Evolutionary conservation across 2,329 filamentous ascomycete species (phyloP).

Genomic region (Colletotrichum liriopes): DNA sequence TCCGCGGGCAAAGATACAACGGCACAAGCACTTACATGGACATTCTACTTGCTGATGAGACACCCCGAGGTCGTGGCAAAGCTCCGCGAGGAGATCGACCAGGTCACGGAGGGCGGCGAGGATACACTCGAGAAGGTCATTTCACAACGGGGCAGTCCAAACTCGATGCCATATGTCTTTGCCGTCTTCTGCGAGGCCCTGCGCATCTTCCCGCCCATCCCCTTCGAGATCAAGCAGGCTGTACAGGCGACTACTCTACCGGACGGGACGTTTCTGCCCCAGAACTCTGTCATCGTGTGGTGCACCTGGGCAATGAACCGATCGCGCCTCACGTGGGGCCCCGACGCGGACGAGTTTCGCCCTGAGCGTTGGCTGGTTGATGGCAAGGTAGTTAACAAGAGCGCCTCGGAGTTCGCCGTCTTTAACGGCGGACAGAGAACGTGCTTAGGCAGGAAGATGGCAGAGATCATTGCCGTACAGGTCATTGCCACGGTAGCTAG

Average conservation of each 20-base stretch:
- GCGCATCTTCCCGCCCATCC: constrained; percentile 75
- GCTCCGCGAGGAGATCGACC: constrained; percentile 60
- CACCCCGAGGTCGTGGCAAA: constrained; percentile 58
- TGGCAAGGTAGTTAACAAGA: constrained; percentile 58
- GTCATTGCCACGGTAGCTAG: constrained; percentile 66
- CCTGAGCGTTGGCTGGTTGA: constrained; percentile 71
- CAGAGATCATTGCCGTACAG: constrained; percentile 72
- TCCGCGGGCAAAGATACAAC: constrained; percentile 77
- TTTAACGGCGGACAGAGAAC: constrained; percentile 76
- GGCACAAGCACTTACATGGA: constrained; percentile 76
- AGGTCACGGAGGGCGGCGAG: constrained; percentile 38
- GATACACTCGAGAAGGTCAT: constrained; percentile 45
- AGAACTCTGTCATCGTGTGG: constrained; percentile 71
- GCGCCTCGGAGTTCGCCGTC: constrained; percentile 72
- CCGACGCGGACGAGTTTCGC: constrained; percentile 68
- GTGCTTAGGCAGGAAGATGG: constrained; percentile 77
- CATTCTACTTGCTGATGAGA: constrained; percentile 72
- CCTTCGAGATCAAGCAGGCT: constrained; percentile 77
- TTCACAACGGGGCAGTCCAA: constrained; percentile 54
- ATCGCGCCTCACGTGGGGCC: constrained; percentile 70
- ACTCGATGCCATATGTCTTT: constrained; percentile 68
- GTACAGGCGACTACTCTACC: constrained; percentile 67
- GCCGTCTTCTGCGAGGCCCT: constrained; percentile 75
- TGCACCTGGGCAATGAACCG: constrained; percentile 77
- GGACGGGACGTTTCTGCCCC: constrained; percentile 72